These are phyloP conservation scores for Waitea zeae DNA, from an alignment of 1,284 basidiomycete species.

Conservation along the genomic window DNA sequence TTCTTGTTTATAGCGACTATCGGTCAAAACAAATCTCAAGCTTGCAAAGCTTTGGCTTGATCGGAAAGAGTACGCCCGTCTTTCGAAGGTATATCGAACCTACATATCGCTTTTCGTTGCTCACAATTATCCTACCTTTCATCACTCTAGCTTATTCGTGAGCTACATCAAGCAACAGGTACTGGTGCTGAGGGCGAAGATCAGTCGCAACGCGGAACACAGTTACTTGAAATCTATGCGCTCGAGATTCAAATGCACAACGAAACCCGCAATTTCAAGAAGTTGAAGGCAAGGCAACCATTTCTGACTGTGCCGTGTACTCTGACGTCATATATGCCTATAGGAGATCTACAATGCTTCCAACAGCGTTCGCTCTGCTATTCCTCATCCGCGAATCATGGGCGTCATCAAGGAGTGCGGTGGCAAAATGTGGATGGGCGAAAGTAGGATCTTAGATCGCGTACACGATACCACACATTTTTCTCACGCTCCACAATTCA, in stretches of 20 bases:
- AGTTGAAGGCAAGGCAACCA: conserved; percentile 74
- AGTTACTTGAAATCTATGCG: conserved; percentile 94
- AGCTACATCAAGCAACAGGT: conserved; percentile 55
- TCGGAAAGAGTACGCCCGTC: conserved; percentile 75
- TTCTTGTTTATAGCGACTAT: conserved; percentile 67
- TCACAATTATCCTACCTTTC: conserved; percentile 2
- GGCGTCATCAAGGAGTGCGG: conserved; percentile 98
- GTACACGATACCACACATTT: too few relatives aligned
- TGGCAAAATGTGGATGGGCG: conserved; percentile 99
- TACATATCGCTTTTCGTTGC: conserved; percentile 1
- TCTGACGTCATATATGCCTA: conserved; percentile 1
- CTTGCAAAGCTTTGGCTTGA: conserved; percentile 96
- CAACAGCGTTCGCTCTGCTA: conserved; percentile 85
- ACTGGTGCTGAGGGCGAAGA: conserved; percentile 56
- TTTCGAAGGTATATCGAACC: conserved; percentile 47
- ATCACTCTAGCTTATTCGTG: conserved; percentile 59
- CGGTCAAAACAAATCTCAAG: conserved; percentile 93
- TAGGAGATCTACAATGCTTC: conserved; percentile 96
- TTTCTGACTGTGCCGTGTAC: conserved; percentile 2
- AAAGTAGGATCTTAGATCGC: too few relatives aligned
- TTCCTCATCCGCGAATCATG: conserved; percentile 97
- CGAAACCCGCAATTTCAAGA: conserved; percentile 88
- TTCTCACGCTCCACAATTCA: too few relatives aligned
- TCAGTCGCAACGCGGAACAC: conserved; percentile 79
- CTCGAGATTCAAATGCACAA: conserved; percentile 99